These are phyloP conservation scores for Cytospora paraplurivora DNA, from an alignment of 2,329 filamentous ascomycete species.

Conservation along the genomic window DNA sequence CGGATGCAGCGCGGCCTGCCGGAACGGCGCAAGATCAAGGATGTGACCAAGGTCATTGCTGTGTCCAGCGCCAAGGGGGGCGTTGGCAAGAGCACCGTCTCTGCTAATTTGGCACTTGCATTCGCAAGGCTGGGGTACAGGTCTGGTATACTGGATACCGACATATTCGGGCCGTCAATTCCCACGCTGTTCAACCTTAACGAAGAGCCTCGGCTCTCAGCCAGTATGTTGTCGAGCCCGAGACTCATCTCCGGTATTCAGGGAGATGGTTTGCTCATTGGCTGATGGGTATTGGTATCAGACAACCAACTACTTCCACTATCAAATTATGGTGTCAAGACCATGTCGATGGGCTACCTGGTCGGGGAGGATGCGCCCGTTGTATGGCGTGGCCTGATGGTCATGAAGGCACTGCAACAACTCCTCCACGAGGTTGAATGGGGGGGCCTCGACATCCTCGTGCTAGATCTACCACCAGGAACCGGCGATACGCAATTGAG, in stretches of 20 bases:
- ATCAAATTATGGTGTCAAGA: constrained; percentile 93
- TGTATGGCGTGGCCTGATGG: constrained; percentile 95
- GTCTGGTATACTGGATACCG: constrained; percentile 87
- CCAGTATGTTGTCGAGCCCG: constrained; percentile 54
- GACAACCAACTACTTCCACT: constrained; percentile 83
- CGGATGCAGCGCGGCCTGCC: constrained; percentile 81
- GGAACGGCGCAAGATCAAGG: constrained; percentile 74
- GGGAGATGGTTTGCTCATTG: constrained; percentile 3
- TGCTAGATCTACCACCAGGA: constrained; percentile 89
- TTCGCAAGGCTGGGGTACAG: constrained; percentile 81
- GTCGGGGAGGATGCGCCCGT: constrained; percentile 79
- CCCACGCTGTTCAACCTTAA: constrained; percentile 84
- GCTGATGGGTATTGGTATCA: constrained; percentile 38
- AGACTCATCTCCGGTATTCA: background rate
- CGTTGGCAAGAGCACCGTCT: constrained; percentile 95
- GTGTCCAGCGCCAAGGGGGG: constrained; percentile 96
- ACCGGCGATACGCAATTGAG: constrained; percentile 96
- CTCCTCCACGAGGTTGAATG: constrained; percentile 94
- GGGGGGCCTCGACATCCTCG: constrained; percentile 83
- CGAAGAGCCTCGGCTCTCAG: constrained; percentile 74
- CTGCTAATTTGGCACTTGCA: constrained; percentile 84
- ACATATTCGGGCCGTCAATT: constrained; percentile 95
- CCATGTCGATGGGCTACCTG: constrained; percentile 98
- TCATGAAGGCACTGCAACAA: constrained; percentile 95
- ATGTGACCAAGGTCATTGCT: constrained; percentile 91